phyloP scores from a whole-genome alignment of 2,329 filamentous ascomycete species.

The Trichoderma atrobrunneum region DNA sequence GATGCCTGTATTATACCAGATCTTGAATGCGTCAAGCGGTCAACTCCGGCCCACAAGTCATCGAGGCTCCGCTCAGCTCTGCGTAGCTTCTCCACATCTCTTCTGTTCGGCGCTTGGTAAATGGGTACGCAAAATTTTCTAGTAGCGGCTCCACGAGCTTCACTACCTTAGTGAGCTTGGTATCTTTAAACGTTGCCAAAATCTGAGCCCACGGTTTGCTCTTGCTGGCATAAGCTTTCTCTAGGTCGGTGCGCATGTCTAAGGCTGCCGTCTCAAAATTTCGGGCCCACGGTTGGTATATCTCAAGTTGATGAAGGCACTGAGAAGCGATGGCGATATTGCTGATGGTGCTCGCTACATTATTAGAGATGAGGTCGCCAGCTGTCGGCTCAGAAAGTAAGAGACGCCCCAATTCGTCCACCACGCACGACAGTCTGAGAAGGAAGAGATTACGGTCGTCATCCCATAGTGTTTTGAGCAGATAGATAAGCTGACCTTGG shows the following conservation, averaged over 20 bases:
- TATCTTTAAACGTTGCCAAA: not conserved
- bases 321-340: constrained; percentile 40
- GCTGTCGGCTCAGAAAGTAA: not conserved
- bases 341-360: constrained; percentile 33
- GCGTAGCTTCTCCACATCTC: constrained; percentile 39
- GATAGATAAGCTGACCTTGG: constrained; percentile 34
- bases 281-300: not conserved
- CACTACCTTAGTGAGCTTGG: constrained; percentile 19
- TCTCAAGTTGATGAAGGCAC: constrained; percentile 34
- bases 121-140: not conserved
- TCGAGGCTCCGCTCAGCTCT: constrained; percentile 41
- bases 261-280: not conserved
- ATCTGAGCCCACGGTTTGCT: not conserved
- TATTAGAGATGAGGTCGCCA: not conserved
- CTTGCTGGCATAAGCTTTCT: not conserved
- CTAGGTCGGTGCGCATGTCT: too few species aligned
- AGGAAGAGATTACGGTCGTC: constrained; percentile 23
- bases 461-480: constrained; percentile 39
- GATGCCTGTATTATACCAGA: constrained; percentile 22
- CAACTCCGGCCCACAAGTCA: constrained; percentile 17
- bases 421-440: not conserved
- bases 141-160: constrained; percentile 10
- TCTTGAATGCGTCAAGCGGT: not conserved
- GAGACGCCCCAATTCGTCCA: not conserved
- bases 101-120: not conserved